Percentiles rank a stretch among this genome's conserved stretches.
Evolutionary conservation across 495 filamentous ascomycete species (phyloP).

Genomic region (Emericellopsis terricola): DNA sequence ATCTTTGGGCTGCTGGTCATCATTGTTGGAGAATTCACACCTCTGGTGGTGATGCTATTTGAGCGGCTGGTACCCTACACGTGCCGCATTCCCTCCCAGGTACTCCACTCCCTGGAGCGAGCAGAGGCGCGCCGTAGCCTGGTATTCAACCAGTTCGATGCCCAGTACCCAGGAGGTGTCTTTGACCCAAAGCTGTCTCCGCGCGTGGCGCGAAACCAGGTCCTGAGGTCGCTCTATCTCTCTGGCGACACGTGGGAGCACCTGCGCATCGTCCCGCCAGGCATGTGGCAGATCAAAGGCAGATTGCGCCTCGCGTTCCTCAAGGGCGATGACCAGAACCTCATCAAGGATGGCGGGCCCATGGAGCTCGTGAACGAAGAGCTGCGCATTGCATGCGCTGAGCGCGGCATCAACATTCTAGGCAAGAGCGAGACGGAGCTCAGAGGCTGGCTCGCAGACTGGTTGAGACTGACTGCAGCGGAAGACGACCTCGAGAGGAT

Average conservation of each 20-base stretch:
- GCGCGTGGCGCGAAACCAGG: slow-evolving; percentile 21
- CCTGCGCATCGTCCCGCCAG: slow-evolving; percentile 7
- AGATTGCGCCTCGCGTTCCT: slow-evolving; percentile 32
- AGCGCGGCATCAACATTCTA: slow-evolving; percentile 20
- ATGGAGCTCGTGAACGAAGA: slow-evolving; percentile 18
- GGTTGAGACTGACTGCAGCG: slow-evolving; percentile 14
- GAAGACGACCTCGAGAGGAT: slow-evolving; percentile 2
- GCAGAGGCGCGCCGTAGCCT: slow-evolving; percentile 25
- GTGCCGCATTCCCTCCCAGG: slow-evolving; percentile 63
- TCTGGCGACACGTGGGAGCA: slow-evolving; percentile 14
- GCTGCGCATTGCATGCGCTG: slow-evolving; percentile 21
- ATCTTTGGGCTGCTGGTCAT: slow-evolving; percentile 54
- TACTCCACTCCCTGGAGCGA: slow-evolving; percentile 32
- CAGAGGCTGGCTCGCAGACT: slow-evolving; percentile 11
- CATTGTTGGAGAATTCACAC: slow-evolving; percentile 71
- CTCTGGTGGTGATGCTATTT: slow-evolving; percentile 50
- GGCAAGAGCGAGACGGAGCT: slow-evolving; percentile 10
- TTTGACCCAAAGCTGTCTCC: slow-evolving; percentile 1
- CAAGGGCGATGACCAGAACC: slow-evolving; percentile 21
- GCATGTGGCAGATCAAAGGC: slow-evolving; percentile 2
- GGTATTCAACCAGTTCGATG: slow-evolving; percentile 17
- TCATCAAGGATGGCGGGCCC: slow-evolving; percentile 17
- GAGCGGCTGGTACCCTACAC: slow-evolving; percentile 54
- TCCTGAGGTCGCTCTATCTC: slow-evolving; percentile 13
- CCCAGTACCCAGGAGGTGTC: neutral